A percentile compares a stretch with the other conserved stretches of the same genome.
Conservation (phyloP, 2,329 filamentous ascomycete genomes). For the Aureobasidium sp. region DNA sequence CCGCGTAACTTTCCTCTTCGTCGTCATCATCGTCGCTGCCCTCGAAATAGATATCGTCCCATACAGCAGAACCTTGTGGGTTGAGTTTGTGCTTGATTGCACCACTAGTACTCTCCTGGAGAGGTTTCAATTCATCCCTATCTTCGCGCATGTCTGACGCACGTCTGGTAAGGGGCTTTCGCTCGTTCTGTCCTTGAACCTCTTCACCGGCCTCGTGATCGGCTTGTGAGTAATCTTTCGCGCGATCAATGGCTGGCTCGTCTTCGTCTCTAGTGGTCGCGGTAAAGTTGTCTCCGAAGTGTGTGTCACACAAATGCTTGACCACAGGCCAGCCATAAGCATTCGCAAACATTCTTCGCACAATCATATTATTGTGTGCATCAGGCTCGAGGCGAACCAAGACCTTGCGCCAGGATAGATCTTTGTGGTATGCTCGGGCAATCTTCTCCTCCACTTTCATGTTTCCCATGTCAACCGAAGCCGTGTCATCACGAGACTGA, state of each 20-base stretch:
- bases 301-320: constrained; percentile 88
- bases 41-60: constrained; percentile 46
- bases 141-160: constrained; percentile 45
- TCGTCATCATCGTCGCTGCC: constrained; percentile 39
- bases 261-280: constrained; percentile 61
- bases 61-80: constrained; percentile 37
- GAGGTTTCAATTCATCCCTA: constrained; percentile 32
- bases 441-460: constrained; percentile 98
- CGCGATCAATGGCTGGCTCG: constrained; percentile 61
- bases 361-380: constrained; percentile 97
- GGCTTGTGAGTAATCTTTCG: constrained; percentile 42
- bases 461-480: constrained; percentile 50
- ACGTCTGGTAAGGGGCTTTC: constrained; percentile 34
- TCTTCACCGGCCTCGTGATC: constrained; percentile 54
- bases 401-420: constrained; percentile 92
- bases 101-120: constrained; percentile 25
- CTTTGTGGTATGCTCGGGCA: constrained; percentile 85
- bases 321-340: constrained; percentile 97
- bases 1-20: constrained; percentile 36
- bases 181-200: constrained; percentile 44
- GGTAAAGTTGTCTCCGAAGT: constrained; percentile 71
- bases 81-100: constrained; percentile 21
- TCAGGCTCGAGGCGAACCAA: constrained; percentile 92
- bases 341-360: constrained; percentile 92
- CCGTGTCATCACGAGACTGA: not conserved